Conservation (phyloP, 371 early-diverging fungal species). For the Mucor racemosus region DNA sequence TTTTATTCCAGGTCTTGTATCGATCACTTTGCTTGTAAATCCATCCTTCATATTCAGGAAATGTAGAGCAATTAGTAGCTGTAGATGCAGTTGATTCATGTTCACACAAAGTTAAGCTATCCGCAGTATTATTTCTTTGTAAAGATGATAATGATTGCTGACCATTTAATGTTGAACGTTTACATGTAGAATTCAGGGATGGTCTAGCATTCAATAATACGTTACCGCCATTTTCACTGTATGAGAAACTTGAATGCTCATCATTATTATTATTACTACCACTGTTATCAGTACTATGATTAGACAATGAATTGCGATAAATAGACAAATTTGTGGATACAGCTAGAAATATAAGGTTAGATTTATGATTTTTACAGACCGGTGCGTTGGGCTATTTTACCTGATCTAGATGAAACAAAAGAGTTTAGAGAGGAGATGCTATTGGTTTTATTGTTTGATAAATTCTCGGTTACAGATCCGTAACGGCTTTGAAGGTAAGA, state of each 20-base stretch:
- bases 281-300: too few relatives aligned
- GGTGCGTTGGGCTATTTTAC: neutral
- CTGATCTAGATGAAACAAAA: constrained; percentile 2
- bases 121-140: neutral
- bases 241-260: neutral
- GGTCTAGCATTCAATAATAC: neutral
- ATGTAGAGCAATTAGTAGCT: neutral
- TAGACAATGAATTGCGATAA: neutral
- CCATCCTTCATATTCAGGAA: constrained; percentile 65
- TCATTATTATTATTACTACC: neutral
- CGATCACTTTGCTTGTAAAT: constrained; percentile 67
- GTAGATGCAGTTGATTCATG: neutral
- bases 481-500: neutral
- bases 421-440: constrained; percentile 11
- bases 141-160: neutral
- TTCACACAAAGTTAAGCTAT: neutral
- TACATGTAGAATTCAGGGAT: neutral
- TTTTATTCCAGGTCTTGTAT: constrained; percentile 68
- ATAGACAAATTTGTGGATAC: neutral
- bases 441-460: neutral
- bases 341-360: neutral
- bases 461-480: neutral
- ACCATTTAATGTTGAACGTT: neutral
- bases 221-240: neutral
- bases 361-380: neutral